Evolutionary conservation across 352 stramenopile genomes (phyloP), one percentile per base, ranked within the genome.

Genomic region (Plasmopara halstedii): DNA sequence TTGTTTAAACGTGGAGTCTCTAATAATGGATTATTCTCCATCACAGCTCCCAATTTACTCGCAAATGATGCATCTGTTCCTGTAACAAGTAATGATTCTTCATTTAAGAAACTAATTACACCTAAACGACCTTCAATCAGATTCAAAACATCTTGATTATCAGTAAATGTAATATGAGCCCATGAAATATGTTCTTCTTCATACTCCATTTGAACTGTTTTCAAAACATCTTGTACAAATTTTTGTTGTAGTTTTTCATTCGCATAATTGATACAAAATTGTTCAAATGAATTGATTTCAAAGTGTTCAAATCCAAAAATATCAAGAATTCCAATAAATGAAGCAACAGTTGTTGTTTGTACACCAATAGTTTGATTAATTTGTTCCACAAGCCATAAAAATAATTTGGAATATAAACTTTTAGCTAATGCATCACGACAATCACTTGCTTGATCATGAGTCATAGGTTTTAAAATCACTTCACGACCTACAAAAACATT

Each of bases 241-340:
- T 87, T 86, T 45, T 91, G 77, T 53, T 96, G 87, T 31, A 96
- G 50, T 54, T 95, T 96, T 52, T 96, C 87, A 50, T 96, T 96
- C 27, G 76, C 85, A 40, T 91, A 96, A 60, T 96, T 96, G 62
- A 96, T 96, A 60, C 87, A 96, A 27, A 96, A 89, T 56, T 95
- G 85, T 63, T 95, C 85, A 49, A 94, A 96, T 46, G 83, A 88
- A 57, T 97, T 97, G 11, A 78, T 83, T 42, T 85, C 73, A 34
- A 97, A 97, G 39, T 86, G 81, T 59, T 97, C 88, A 54, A 97
- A 97, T 8, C 88, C 88, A 38, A 96, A 97, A 49, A 97, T 97
- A 53, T 97, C 88, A 7, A 97, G 56, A 53, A 97, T 93, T 6
- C 90, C 88, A 43, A 98, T 97, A 41, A 95, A 93, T 18, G 83